Percentiles rank a stretch among this genome's conserved stretches.
Evolutionary conservation across 179 eudicot genomes (phyloP).

Genomic region (Beta corolliflora): DNA sequence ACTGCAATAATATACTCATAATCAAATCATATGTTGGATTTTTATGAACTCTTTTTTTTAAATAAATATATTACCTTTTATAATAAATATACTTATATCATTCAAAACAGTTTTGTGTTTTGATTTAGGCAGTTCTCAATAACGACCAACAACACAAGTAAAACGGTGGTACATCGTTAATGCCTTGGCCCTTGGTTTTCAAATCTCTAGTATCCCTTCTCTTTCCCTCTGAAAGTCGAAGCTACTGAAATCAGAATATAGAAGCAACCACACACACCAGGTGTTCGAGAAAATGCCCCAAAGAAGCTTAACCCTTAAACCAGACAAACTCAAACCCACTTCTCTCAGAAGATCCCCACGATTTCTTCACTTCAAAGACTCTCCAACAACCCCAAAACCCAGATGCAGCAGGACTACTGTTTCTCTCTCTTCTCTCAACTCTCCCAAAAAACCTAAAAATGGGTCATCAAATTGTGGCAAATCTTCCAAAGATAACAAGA

Average conservation of each 20-base stretch:
- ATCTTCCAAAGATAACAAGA: conserved; percentile 1
- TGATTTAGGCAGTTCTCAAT: no score
- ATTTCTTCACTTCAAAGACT: conserved; percentile 24
- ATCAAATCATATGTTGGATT: no score
- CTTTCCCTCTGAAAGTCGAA: conserved; percentile 18
- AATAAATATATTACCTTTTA: no score
- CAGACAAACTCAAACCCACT: conserved; percentile 19
- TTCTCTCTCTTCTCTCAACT: conserved; percentile 2
- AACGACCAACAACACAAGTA: no score
- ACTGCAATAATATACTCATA: no score
- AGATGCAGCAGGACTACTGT: background rate
- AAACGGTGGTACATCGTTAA: no score
- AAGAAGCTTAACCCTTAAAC: conserved; percentile 20
- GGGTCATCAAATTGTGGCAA: conserved; percentile 14
- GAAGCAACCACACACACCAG: background rate
- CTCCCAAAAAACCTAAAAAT: conserved; percentile 1
- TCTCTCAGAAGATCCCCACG: conserved; percentile 60
- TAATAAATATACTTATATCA: no score
- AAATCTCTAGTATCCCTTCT: background rate
- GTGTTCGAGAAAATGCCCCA: conserved; percentile 64
- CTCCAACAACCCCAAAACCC: conserved; percentile 27
- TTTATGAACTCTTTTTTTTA: no score
- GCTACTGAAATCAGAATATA: background rate
- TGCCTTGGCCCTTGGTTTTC: background rate
- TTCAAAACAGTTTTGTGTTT: no score